These are phyloP conservation scores for Austroboletus niveus DNA, from an alignment of 1,284 basidiomycete genomes.

Conservation along the genomic window DNA sequence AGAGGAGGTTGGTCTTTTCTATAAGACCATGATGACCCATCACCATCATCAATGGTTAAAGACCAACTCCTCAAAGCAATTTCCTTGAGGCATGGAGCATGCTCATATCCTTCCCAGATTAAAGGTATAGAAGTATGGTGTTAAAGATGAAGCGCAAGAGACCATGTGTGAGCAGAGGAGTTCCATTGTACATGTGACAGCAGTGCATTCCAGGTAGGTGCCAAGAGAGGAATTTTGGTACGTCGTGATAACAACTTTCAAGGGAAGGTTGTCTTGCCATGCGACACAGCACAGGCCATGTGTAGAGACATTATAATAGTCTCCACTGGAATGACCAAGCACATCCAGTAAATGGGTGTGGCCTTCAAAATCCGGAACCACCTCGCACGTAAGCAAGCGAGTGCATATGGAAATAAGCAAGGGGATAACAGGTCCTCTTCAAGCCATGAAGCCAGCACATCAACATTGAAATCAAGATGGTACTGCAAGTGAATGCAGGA, in stretches of 20 bases:
- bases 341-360: slow-evolving; percentile 9
- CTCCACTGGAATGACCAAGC: slow-evolving; percentile 9
- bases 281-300: not conserved
- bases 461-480: no score
- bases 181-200: not conserved
- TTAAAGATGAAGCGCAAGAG: slow-evolving; percentile 13
- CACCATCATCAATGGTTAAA: not conserved
- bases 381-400: slow-evolving; percentile 6
- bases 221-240: not conserved
- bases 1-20: not conserved
- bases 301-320: not conserved
- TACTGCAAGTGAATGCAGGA: not conserved
- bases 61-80: slow-evolving; percentile 6
- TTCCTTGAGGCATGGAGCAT: slow-evolving; percentile 3
- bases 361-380: slow-evolving; percentile 11
- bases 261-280: slow-evolving; percentile 3
- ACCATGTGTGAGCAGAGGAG: slow-evolving; percentile 12
- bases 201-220: slow-evolving; percentile 1
- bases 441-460: not conserved
- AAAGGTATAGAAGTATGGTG: slow-evolving; percentile 9
- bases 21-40: no score
- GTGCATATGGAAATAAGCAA: slow-evolving; percentile 14
- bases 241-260: slow-evolving; percentile 10
- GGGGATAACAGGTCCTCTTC: slow-evolving; percentile 11
- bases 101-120: slow-evolving; percentile 12